Evolutionary conservation across 2,329 filamentous ascomycete genomes (phyloP).

Genomic region (Ophiognomonia clavigignenti-juglandacearum): DNA sequence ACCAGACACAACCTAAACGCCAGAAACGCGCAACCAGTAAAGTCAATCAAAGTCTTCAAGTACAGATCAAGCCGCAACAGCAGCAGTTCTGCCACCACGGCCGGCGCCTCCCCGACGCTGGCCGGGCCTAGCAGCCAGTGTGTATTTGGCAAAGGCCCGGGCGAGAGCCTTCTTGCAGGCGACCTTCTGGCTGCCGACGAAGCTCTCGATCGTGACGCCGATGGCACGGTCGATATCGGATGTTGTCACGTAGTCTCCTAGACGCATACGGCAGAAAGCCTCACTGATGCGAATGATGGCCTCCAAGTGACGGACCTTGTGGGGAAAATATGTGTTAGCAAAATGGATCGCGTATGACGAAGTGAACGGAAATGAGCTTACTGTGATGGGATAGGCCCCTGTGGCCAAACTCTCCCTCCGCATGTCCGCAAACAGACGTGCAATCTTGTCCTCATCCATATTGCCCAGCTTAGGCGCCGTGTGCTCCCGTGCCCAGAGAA

Average conservation of each 20-base stretch:
- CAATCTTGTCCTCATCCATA: conserved; percentile 96
- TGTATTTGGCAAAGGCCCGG: conserved; percentile 94
- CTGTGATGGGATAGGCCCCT: conserved; percentile 95
- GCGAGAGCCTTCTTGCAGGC: conserved; percentile 96
- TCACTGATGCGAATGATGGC: conserved; percentile 95
- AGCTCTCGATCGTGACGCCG: conserved; percentile 92
- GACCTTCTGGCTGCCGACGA: conserved; percentile 93
- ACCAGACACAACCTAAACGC: conserved; percentile 10
- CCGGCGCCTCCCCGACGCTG: conserved; percentile 20
- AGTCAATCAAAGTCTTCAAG: not conserved
- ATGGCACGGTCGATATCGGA: conserved; percentile 96
- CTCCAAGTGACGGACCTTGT: conserved; percentile 89
- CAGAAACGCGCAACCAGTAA: not conserved
- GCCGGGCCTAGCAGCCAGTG: conserved; percentile 48
- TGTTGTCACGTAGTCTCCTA: conserved; percentile 90
- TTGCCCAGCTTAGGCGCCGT: conserved; percentile 91
- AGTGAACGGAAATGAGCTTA: conserved; percentile 44
- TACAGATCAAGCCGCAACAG: conserved; percentile 12
- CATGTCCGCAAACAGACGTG: conserved; percentile 94
- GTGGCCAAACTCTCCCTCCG: conserved; percentile 86
- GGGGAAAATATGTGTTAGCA: conserved; percentile 1
- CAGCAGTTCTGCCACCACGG: conserved; percentile 17
- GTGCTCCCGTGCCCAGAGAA: conserved; percentile 86
- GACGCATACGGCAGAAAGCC: conserved; percentile 92
- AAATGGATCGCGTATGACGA: not conserved